Percentiles rank a stretch among this genome's conserved stretches.
These are phyloP conservation scores for Trifolium dubium DNA, from an alignment of 306 rosid genomes.

Conservation along the genomic window DNA sequence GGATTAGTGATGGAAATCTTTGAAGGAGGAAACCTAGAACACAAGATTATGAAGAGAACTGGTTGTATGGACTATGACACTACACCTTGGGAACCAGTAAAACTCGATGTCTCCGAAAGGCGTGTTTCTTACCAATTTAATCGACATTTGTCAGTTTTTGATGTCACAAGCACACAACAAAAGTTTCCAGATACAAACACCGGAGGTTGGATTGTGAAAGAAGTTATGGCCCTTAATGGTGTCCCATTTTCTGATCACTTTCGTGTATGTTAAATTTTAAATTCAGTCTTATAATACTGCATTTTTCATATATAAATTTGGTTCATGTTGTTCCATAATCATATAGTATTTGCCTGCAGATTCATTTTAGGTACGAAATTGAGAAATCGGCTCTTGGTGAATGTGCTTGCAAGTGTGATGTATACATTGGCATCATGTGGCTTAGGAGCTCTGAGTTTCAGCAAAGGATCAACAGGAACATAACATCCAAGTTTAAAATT, in stretches of 20 bases:
- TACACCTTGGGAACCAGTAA: slow-evolving; percentile 65
- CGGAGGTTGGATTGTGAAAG: slow-evolving; percentile 70
- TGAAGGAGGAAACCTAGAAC: slow-evolving; percentile 74
- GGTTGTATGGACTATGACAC: slow-evolving; percentile 68
- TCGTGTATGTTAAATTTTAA: slow-evolving; percentile 54
- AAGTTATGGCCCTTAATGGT: slow-evolving; percentile 69
- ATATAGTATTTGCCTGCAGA: slow-evolving; percentile 47
- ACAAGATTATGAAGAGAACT: slow-evolving; percentile 63
- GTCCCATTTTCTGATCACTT: slow-evolving; percentile 73
- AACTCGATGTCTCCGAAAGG: slow-evolving; percentile 53
- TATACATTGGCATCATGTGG: slow-evolving; percentile 60
- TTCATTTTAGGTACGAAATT: slow-evolving; percentile 67
- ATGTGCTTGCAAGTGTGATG: slow-evolving; percentile 66
- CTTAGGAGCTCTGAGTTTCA: slow-evolving; percentile 67
- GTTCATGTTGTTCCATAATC: slow-evolving; percentile 4
- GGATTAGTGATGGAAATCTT: slow-evolving; percentile 63
- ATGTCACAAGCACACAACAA: slow-evolving; percentile 71
- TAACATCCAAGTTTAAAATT: slow-evolving; percentile 55
- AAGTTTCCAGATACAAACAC: slow-evolving; percentile 46
- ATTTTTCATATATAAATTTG: slow-evolving; percentile 6
- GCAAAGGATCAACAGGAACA: slow-evolving; percentile 64
- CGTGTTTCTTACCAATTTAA: slow-evolving; percentile 65
- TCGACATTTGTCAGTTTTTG: slow-evolving; percentile 58
- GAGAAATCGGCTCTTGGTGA: slow-evolving; percentile 58
- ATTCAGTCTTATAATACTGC: background rate